Evolutionary conservation across 2,329 filamentous ascomycete genomes (phyloP).

Genomic region (Fusarium miscanthi): DNA sequence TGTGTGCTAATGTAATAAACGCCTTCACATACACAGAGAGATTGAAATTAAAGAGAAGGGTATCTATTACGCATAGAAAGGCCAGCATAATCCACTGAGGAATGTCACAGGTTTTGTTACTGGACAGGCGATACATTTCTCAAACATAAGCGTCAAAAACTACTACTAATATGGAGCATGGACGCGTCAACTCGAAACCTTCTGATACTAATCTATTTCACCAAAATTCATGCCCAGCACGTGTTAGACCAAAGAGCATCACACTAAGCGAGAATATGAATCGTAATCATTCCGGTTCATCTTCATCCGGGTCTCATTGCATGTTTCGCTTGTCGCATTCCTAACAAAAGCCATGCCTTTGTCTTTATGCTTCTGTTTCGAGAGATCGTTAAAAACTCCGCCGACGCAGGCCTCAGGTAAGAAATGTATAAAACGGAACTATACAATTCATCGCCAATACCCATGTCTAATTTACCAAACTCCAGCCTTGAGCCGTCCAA

Average conservation of each 20-base stretch:
- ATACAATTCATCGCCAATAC: slow-evolving; percentile 26
- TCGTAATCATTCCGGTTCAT: slow-evolving; percentile 25
- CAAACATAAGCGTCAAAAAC: slow-evolving; percentile 22
- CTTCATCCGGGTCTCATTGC: slow-evolving; percentile 32
- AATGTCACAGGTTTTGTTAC: slow-evolving; percentile 12
- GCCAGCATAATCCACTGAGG: slow-evolving; percentile 6
- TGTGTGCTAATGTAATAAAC: neutral
- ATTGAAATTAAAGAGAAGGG: slow-evolving; percentile 22
- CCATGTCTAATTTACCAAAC: slow-evolving; percentile 27
- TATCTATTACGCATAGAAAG: slow-evolving; percentile 16
- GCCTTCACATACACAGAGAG: slow-evolving; percentile 2
- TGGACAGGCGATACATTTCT: slow-evolving; percentile 27
- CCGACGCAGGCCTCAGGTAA: neutral
- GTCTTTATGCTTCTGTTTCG: slow-evolving; percentile 17
- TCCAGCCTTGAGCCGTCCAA: slow-evolving; percentile 7
- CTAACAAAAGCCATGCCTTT: neutral
- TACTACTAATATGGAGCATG: slow-evolving; percentile 17
- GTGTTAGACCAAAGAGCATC: slow-evolving; percentile 4
- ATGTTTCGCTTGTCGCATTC: slow-evolving; percentile 25
- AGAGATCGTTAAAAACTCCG: neutral
- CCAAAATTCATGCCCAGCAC: slow-evolving; percentile 15
- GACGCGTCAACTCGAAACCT: slow-evolving; percentile 39
- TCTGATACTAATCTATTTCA: slow-evolving; percentile 6
- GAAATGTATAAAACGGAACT: slow-evolving; percentile 5
- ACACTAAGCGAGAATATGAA: slow-evolving; percentile 1